These are phyloP conservation scores for Balakata baccata DNA, from an alignment of 345 rosid species.

Conservation along the genomic window DNA sequence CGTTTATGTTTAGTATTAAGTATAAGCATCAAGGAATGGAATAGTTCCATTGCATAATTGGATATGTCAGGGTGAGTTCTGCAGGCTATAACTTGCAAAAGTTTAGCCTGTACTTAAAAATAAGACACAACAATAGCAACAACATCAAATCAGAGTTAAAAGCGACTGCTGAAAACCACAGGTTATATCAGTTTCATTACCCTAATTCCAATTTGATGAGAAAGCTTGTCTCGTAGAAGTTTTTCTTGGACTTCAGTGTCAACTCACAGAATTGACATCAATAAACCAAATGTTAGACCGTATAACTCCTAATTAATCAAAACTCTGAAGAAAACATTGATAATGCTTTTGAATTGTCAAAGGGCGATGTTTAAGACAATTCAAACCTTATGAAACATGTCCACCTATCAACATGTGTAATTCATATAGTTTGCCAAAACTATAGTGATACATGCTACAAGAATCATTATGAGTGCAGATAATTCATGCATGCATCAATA, in stretches of 20 bases:
- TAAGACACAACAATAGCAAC: background rate
- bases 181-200: background rate
- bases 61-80: background rate
- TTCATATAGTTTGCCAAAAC: background rate
- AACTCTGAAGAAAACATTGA: background rate
- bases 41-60: background rate
- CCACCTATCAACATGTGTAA: background rate
- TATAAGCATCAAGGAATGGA: background rate
- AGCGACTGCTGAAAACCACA: background rate
- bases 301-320: background rate
- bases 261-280: background rate
- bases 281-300: background rate
- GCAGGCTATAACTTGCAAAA: background rate
- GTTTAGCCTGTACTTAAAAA: background rate
- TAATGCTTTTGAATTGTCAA: background rate
- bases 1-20: background rate
- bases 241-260: background rate
- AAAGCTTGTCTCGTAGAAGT: background rate
- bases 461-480: background rate
- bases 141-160: conserved; percentile 2
- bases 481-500: background rate
- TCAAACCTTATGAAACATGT: background rate
- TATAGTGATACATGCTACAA: background rate
- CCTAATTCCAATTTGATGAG: background rate
- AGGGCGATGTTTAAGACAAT: background rate